Evolutionary conservation across 495 filamentous ascomycete species (phyloP).

Genomic region (Podospora conica): DNA sequence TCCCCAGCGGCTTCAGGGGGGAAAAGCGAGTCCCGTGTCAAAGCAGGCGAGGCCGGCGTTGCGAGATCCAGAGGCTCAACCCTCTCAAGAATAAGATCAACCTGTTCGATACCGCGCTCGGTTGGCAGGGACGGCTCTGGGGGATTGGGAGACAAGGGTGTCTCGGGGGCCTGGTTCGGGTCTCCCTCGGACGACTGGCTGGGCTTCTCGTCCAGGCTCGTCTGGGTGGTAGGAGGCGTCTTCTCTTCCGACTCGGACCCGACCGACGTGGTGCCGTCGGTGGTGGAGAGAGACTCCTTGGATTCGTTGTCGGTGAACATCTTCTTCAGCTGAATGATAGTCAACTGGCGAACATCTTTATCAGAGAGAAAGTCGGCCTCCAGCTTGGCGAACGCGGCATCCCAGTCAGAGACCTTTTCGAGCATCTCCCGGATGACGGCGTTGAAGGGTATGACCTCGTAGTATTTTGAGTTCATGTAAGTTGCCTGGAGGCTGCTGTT

Average conservation of each 20-base stretch:
- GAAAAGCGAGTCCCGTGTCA: constrained; percentile 10
- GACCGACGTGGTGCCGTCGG: constrained; percentile 48
- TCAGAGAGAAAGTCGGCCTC: constrained; percentile 95
- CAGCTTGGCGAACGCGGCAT: constrained; percentile 79
- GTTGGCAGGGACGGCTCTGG: constrained; percentile 12
- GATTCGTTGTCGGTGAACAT: constrained; percentile 89
- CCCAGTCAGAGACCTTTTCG: constrained; percentile 92
- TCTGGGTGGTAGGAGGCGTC: constrained; percentile 30
- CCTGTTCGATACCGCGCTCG: constrained; percentile 12
- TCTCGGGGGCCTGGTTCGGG: constrained; percentile 10
- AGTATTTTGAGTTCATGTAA: constrained; percentile 90
- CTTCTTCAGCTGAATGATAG: constrained; percentile 86
- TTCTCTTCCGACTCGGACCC: constrained; percentile 39
- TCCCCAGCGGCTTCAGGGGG: constrained; percentile 4
- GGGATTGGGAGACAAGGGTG: constrained; percentile 21
- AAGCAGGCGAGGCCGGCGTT: constrained; percentile 36
- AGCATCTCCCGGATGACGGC: constrained; percentile 79
- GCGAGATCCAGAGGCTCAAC: constrained; percentile 69
- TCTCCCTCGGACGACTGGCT: constrained; percentile 18
- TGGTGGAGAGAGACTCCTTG: constrained; percentile 59
- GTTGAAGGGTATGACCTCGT: constrained; percentile 92
- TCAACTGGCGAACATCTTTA: constrained; percentile 90
- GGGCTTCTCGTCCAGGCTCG: constrained; percentile 23
- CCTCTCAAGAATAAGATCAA: constrained; percentile 41
- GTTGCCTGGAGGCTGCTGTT: constrained; percentile 75